These are phyloP conservation scores for Musa acuminata DNA, from an alignment of 176 grass and related monocot species.

Conservation along the genomic window DNA sequence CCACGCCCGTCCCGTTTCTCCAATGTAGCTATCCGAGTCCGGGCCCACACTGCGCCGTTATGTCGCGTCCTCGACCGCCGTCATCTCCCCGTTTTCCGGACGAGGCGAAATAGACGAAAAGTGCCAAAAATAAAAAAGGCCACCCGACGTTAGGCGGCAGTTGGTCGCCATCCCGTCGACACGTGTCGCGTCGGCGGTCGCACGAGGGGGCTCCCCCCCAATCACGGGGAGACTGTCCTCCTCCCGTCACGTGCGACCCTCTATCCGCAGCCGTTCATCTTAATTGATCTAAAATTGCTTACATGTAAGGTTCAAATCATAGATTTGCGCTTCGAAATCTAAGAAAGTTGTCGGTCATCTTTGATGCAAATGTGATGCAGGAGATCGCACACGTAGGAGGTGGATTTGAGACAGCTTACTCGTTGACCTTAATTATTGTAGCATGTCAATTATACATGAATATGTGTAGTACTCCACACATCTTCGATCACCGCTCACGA, in stretches of 20 bases:
- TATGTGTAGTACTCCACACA: no score
- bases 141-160: not conserved
- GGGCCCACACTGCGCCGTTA: not conserved
- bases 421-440: no score
- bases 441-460: no score
- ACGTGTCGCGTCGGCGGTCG: not conserved
- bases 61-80: not conserved
- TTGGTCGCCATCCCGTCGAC: conserved; percentile 1
- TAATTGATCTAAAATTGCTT: no score
- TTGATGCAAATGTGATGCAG: no score
- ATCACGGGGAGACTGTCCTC: not conserved
- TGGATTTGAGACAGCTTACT: no score
- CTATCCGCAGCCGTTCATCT: no score
- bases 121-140: not conserved
- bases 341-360: no score
- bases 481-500: no score
- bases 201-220: not conserved
- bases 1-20: not conserved
- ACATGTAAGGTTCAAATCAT: no score
- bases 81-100: not conserved
- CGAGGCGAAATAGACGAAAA: not conserved
- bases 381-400: no score
- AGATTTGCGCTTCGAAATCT: no score
- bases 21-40: not conserved
- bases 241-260: not conserved